Percentiles rank a stretch among this genome's conserved stretches.
Evolutionary conservation across 2,329 filamentous ascomycete species (phyloP).

Genomic region (Seiridium unicorne): DNA sequence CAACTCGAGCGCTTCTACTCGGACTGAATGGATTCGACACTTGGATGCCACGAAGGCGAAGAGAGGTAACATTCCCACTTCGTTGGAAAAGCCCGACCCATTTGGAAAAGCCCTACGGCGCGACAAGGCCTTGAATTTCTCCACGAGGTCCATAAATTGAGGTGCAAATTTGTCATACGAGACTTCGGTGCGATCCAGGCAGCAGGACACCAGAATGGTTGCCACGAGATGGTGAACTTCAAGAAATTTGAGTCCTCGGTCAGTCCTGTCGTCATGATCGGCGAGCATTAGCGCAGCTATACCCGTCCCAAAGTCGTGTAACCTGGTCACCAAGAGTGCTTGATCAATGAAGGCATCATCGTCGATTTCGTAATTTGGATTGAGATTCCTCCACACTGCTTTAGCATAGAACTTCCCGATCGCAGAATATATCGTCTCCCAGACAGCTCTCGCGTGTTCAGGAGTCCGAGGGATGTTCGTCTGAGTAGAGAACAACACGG

Average conservation of each 20-base stretch:
- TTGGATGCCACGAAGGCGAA: constrained; percentile 21
- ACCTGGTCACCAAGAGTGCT: constrained; percentile 12
- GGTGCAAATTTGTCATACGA: constrained; percentile 20
- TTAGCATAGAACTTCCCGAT: constrained; percentile 22
- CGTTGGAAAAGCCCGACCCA: constrained; percentile 21
- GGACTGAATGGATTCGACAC: constrained; percentile 17
- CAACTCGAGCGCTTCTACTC: constrained; percentile 16
- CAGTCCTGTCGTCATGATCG: neutral
- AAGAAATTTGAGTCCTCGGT: constrained; percentile 14
- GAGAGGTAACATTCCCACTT: constrained; percentile 19
- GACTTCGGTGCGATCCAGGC: constrained; percentile 21
- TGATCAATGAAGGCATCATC: constrained; percentile 15
- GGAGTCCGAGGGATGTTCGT: constrained; percentile 14
- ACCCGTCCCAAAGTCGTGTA: constrained; percentile 15
- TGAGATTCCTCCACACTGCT: constrained; percentile 19
- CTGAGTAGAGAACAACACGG: neutral
- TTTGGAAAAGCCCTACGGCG: neutral
- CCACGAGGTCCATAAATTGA: constrained; percentile 20
- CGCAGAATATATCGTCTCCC: constrained; percentile 17
- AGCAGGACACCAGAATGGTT: constrained; percentile 18
- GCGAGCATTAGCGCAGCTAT: constrained; percentile 14
- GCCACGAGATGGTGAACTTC: constrained; percentile 17
- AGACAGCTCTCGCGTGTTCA: constrained; percentile 17
- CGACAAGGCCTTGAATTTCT: constrained; percentile 11
- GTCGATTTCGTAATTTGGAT: constrained; percentile 19